phyloP scores from a whole-genome alignment of 257 asterid species.

The Haberlea rhodopensis region DNA sequence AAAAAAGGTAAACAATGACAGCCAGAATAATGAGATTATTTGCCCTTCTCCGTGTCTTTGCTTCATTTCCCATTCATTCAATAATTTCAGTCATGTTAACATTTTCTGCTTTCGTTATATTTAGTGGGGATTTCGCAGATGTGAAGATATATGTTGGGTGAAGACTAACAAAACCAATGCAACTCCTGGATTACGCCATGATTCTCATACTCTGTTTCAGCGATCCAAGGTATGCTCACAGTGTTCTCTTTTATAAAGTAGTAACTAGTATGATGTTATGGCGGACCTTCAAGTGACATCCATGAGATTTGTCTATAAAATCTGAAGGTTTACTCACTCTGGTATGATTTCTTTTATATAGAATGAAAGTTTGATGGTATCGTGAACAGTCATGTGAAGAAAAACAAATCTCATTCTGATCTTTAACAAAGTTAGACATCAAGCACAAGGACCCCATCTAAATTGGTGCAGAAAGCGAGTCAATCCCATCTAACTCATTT shows the following conservation, averaged over 20 bases:
- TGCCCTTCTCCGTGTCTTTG: neutral
- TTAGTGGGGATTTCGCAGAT: slow-evolving; percentile 99
- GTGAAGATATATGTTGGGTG: slow-evolving; percentile 99
- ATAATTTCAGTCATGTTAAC: neutral
- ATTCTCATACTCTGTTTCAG: slow-evolving; percentile 91
- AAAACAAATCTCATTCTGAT: slow-evolving; percentile 11
- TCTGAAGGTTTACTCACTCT: neutral
- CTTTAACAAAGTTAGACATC: slow-evolving; percentile 1
- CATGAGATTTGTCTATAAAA: neutral
- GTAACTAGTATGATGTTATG: neutral
- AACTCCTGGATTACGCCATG: slow-evolving; percentile 95
- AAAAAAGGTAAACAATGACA: slow-evolving; percentile 63
- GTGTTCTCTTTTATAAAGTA: slow-evolving; percentile 12
- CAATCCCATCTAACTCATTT: neutral
- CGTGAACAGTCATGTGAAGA: neutral
- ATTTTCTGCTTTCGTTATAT: slow-evolving; percentile 22
- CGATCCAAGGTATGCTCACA: slow-evolving; percentile 72
- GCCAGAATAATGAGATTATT: slow-evolving; percentile 8
- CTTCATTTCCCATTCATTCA: slow-evolving; percentile 14
- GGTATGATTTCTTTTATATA: slow-evolving; percentile 16
- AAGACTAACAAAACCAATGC: slow-evolving; percentile 92
- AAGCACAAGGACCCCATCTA: neutral
- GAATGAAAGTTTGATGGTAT: slow-evolving; percentile 10
- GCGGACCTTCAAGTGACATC: no score
- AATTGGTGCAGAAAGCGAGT: neutral